Evolutionary conservation across 192 early-diverging fungal genomes (phyloP), one percentile per base, ranked within the genome.

Genomic region (Podila verticillata): DNA sequence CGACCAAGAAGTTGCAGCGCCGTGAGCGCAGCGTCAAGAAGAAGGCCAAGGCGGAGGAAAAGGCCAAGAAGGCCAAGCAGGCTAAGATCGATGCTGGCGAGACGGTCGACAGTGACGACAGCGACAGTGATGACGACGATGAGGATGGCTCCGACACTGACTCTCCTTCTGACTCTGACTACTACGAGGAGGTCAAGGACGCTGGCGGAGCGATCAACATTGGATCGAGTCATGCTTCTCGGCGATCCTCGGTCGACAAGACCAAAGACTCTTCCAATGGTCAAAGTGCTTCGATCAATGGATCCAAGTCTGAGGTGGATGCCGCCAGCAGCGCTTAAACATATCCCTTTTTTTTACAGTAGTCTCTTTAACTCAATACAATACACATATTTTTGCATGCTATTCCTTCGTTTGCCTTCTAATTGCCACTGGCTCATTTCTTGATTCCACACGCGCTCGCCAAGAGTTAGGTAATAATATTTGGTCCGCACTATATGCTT

Each of bases 41-140:
- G 69, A 80, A 80, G 66, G 60, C 61, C 56, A 80, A 72, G 70
- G 49, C 68, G 61, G 70, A 72, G 26, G 70, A 80, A 54, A 80
- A 80, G 77, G 70, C 60, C 54, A 80, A 72, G 68, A 68, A 78
- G 30, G 74, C 30, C 17, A 60, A 60, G 58, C 9, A 48, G 63
- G 13, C 44, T 5, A 67, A 63, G 48, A 3, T 72, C 34, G 65
- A 63, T 29, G 51, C 77, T 8, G 77, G 69, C 5, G 65, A 67
- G 70, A 24, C 65, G 10, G 4, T 66, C n/a, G 69, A 80, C 49
- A 67, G 65, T 24, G 65, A 63, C 35, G 31, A 34, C 13, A 26
- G 20, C 8, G 69, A 72, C 12, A 60, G 62, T 4, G 65, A 71
- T 22, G 62, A 61, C 5, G 68, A 66, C 12, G 62, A 64, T 8